Evolutionary conservation across 768 basidiomycete genomes (phyloP), one percentile per base, ranked within the genome.

Genomic region (Panaeolus papilionaceus): DNA sequence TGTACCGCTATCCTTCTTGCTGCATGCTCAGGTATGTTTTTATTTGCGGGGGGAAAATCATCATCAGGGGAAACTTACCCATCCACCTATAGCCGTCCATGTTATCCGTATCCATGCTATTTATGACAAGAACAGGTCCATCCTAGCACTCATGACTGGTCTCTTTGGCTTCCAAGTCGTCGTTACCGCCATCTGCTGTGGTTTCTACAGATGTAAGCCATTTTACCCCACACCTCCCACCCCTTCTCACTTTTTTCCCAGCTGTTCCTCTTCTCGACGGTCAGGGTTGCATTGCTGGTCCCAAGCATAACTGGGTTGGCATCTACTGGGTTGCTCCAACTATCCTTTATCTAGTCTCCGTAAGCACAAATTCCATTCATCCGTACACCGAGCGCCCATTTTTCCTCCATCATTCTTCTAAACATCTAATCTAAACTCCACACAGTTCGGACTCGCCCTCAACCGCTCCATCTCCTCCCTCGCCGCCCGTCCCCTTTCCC

Each of bases 231-330:
- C 68, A 62, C 61, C 26, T 54, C 63, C 64, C 20, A 62, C 40
- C 39, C 54, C 61, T 42, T 67, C 26, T 33, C 10, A 28, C 42
- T 61, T 38, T 40, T 40, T 40, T 38, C 26, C 10, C 75, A 90
- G 91, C 86, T 63, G 91, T 94, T 2, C 91, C 92, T 33, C 85
- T 95, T 37, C 71, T 78, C n/a, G 82, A 77, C 3, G 91, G 90
- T 42, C 94, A 95, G 73, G 93, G 93, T 0, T 95, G 93, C 79
- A 94, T 95, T 68, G 92, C 93, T 4, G 93, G 92, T 38, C 93
- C 93, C 20, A 88, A 88, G 71, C 79, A 85, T 71, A 88, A 85
- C 77, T 95, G 93, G 93, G 91, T 94, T 63, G 93, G 89, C 61
- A 86, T 95, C 70, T 95, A 95, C 83, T 95, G 94, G 94, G 78